Conservation (phyloP, 352 stramenopile genomes). For the Phytophthora melonis region DNA sequence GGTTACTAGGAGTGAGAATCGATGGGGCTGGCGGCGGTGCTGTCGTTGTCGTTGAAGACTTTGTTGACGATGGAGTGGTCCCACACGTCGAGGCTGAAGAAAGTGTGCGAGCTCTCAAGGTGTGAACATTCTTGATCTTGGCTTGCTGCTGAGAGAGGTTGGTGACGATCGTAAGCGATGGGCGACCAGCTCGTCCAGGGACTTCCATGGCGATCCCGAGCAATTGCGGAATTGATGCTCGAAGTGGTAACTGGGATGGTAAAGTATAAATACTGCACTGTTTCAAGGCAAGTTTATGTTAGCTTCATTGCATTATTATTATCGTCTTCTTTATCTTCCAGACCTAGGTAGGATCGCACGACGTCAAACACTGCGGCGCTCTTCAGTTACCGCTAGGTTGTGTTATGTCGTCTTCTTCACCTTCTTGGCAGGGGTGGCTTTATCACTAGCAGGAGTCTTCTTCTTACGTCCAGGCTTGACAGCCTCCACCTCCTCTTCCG, state of each 20-base stretch:
- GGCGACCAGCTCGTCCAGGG: conserved; percentile 10
- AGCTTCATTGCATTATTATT: conserved; percentile 30
- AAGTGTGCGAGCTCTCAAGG: conserved; percentile 16
- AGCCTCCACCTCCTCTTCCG: conserved; percentile 13
- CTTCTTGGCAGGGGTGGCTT: conserved; percentile 32
- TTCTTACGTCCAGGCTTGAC: conserved; percentile 24
- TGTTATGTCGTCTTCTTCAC: conserved; percentile 35
- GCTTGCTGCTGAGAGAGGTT: conserved; percentile 24
- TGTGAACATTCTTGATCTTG: conserved; percentile 13
- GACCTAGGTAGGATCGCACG: too few relatives aligned
- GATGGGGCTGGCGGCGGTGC: conserved; percentile 18
- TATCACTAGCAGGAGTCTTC: conserved; percentile 16
- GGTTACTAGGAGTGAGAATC: conserved; percentile 3
- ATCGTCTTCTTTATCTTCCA: conserved; percentile 36
- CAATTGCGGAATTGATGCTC: conserved; percentile 6
- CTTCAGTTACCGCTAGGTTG: neutral
- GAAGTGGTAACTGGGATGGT: conserved; percentile 4
- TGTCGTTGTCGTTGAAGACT: neutral
- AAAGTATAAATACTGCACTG: conserved; percentile 35
- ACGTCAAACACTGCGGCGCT: too few relatives aligned
- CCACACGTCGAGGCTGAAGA: conserved; percentile 27
- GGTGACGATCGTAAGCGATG: conserved; percentile 32
- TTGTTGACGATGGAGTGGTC: conserved; percentile 15
- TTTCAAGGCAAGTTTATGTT: conserved; percentile 8
- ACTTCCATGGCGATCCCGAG: conserved; percentile 21